Evolutionary conservation across 2,329 filamentous ascomycete species (phyloP).

Genomic region (Phialophora tarda): DNA sequence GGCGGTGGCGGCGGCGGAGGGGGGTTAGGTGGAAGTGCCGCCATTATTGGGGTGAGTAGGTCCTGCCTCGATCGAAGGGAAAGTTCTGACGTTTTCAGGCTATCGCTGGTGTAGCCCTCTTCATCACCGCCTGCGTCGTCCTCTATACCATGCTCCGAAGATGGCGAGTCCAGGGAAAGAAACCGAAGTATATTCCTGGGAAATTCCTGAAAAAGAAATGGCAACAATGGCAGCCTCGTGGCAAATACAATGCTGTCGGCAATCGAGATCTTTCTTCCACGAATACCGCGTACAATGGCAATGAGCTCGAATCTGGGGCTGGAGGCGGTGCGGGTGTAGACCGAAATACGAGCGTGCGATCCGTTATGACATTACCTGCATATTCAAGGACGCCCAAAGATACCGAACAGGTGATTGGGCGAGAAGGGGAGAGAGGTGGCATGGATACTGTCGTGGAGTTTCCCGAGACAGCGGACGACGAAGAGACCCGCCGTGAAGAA

Average conservation of each 20-base stretch:
- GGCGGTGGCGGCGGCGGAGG: constrained; percentile 10
- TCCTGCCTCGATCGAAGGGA: not conserved
- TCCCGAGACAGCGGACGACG: constrained; percentile 77
- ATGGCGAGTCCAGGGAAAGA: constrained; percentile 32
- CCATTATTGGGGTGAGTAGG: constrained; percentile 31
- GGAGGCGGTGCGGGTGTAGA: constrained; percentile 62
- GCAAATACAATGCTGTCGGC: constrained; percentile 36
- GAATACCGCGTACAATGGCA: constrained; percentile 33
- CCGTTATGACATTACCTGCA: constrained; percentile 89
- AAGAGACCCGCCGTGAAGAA: constrained; percentile 78
- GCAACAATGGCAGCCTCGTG: constrained; percentile 36
- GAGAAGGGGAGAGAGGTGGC: constrained; percentile 88
- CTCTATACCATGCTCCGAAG: constrained; percentile 34
- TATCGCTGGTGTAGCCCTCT: constrained; percentile 26
- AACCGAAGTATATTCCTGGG: constrained; percentile 33
- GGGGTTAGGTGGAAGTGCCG: constrained; percentile 24
- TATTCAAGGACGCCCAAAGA: constrained; percentile 76
- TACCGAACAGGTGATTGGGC: constrained; percentile 79
- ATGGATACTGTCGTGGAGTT: constrained; percentile 90
- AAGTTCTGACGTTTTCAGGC: constrained; percentile 23
- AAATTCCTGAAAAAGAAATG: constrained; percentile 37
- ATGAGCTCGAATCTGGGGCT: constrained; percentile 21
- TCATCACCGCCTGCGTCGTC: constrained; percentile 26
- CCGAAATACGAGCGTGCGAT: constrained; percentile 83
- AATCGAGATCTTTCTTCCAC: constrained; percentile 31